These are phyloP conservation scores for Suillus brevipes DNA, from an alignment of 768 basidiomycete species.

Conservation along the genomic window DNA sequence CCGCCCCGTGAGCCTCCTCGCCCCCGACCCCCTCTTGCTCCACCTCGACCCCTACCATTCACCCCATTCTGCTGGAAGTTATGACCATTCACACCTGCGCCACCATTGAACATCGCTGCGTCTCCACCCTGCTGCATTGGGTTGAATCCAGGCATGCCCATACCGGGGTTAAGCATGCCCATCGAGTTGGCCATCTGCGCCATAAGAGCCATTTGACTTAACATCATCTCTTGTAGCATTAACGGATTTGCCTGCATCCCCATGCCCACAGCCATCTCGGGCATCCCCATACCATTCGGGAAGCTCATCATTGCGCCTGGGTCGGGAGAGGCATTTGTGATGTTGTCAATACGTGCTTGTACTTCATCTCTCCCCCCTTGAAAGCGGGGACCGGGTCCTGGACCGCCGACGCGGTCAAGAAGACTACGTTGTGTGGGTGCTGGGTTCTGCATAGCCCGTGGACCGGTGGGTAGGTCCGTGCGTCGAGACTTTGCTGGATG, in stretches of 20 bases:
- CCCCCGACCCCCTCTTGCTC: constrained; percentile 47
- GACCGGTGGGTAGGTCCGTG: constrained; percentile 79
- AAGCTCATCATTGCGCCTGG: constrained; percentile 46
- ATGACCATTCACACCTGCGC: constrained; percentile 23
- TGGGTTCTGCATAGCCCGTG: constrained; percentile 70
- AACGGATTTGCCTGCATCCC: constrained; percentile 62
- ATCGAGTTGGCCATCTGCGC: constrained; percentile 86
- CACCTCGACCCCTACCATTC: constrained; percentile 46
- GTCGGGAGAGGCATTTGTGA: constrained; percentile 58
- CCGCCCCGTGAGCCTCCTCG: constrained; percentile 52
- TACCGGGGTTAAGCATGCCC: constrained; percentile 68
- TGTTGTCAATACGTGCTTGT: constrained; percentile 77
- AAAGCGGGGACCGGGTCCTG: constrained; percentile 35
- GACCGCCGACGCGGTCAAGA: constrained; percentile 77
- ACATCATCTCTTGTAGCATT: constrained; percentile 86
- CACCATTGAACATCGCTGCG: constrained; percentile 48
- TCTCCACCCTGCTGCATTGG: constrained; percentile 53
- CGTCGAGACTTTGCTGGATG: constrained; percentile 70
- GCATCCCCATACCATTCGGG: constrained; percentile 44
- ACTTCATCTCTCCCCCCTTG: constrained; percentile 62
- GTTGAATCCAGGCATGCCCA: constrained; percentile 54
- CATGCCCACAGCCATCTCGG: constrained; percentile 61
- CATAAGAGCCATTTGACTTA: constrained; percentile 92
- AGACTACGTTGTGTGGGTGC: constrained; percentile 60
- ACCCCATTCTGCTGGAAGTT: constrained; percentile 21